Evolutionary conservation across 2,329 filamentous ascomycete species (phyloP).

Genomic region (Aspergillus novofumigatus): DNA sequence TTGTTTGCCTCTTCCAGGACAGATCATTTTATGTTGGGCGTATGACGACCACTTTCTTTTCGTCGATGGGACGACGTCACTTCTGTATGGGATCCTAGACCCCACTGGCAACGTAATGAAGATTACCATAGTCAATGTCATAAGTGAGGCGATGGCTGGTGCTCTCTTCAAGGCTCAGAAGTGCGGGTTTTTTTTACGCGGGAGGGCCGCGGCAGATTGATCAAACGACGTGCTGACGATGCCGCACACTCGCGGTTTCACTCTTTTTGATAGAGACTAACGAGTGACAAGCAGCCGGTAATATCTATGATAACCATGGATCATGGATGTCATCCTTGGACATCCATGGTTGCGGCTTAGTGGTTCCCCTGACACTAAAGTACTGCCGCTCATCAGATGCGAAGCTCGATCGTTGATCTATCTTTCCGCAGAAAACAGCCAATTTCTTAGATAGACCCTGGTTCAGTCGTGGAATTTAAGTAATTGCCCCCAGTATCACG

Average conservation of each 20-base stretch:
- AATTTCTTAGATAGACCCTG: not conserved
- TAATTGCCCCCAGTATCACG: not conserved
- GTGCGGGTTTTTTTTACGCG: not conserved
- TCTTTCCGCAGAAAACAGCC: not conserved
- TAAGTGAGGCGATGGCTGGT: not conserved
- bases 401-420: not conserved
- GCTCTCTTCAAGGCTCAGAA: not conserved
- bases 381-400: not conserved
- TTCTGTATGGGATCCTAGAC: no score
- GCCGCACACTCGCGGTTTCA: not conserved
- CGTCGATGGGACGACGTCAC: not conserved
- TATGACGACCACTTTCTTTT: not conserved
- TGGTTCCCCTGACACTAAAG: not conserved
- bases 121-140: not conserved
- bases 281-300: no score
- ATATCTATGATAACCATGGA: not conserved
- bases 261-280: not conserved
- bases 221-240: not conserved
- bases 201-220: not conserved
- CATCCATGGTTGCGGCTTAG: not conserved
- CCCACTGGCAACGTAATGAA: not conserved
- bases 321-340: not conserved
- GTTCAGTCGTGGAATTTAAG: not conserved
- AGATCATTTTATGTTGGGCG: not conserved
- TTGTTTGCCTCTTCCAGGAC: not conserved